Evolutionary conservation across 2,329 filamentous ascomycete genomes (phyloP).

Genomic region (Leptoxyphium fumago): DNA sequence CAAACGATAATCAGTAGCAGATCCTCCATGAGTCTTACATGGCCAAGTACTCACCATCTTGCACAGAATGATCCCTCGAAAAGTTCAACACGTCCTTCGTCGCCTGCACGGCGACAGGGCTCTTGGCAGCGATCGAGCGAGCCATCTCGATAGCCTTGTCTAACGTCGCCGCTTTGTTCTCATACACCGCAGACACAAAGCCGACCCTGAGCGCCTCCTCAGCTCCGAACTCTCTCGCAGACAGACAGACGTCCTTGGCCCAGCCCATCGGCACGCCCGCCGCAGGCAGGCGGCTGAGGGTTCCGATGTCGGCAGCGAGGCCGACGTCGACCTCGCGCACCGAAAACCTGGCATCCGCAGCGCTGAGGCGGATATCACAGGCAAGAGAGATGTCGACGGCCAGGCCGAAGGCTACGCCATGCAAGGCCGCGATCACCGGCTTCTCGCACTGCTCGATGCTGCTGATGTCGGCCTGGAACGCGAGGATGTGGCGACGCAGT

Average conservation of each 20-base stretch:
- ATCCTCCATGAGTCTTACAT: neutral
- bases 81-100: constrained; percentile 81
- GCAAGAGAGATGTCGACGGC: constrained; percentile 55
- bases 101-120: constrained; percentile 71
- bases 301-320: constrained; percentile 65
- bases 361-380: constrained; percentile 54
- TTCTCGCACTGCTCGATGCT: constrained; percentile 80
- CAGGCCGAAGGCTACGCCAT: constrained; percentile 64
- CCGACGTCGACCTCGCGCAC: constrained; percentile 78
- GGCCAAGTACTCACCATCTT: constrained; percentile 47
- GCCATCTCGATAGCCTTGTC: constrained; percentile 49
- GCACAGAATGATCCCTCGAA: constrained; percentile 60
- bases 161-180: constrained; percentile 46
- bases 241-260: constrained; percentile 66
- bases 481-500: constrained; percentile 53
- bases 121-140: constrained; percentile 57
- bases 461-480: constrained; percentile 68
- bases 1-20: neutral
- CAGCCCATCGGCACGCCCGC: constrained; percentile 55
- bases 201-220: constrained; percentile 56
- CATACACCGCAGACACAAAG: constrained; percentile 51
- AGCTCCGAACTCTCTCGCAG: constrained; percentile 53
- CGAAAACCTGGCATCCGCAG: constrained; percentile 42
- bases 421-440: constrained; percentile 68
- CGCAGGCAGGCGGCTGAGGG: constrained; percentile 58